A percentile compares a stretch with the other conserved stretches of the same genome.
Conservation (phyloP, 352 stramenopile species). For the Stephanocyclus meneghinianus region DNA sequence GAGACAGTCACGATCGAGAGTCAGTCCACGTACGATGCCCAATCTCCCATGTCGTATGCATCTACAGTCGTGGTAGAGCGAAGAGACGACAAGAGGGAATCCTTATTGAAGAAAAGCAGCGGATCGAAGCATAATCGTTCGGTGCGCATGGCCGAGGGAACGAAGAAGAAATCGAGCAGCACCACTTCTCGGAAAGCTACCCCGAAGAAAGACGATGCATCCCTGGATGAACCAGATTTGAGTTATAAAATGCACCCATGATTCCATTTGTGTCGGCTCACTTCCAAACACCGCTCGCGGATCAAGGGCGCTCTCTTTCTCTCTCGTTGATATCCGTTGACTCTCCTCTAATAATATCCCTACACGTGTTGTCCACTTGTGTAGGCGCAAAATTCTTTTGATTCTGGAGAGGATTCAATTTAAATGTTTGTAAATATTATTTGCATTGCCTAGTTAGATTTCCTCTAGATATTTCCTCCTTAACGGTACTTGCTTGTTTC, state of each 20-base stretch:
- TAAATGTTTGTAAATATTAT: too few species aligned
- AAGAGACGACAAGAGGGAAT: conserved; percentile 4
- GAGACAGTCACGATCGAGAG: not conserved
- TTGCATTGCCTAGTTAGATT: too few species aligned
- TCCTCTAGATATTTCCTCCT: too few species aligned
- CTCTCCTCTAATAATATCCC: too few species aligned
- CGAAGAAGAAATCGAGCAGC: not conserved
- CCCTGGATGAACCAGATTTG: not conserved
- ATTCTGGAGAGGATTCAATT: too few species aligned
- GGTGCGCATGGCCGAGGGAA: not conserved
- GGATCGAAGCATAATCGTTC: not conserved
- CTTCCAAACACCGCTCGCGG: too few species aligned
- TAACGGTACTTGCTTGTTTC: too few species aligned
- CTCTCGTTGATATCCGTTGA: too few species aligned
- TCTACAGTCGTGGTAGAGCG: not conserved
- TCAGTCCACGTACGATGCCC: conserved; percentile 1
- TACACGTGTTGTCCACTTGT: too few species aligned
- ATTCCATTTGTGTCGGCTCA: not conserved
- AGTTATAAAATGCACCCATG: conserved; percentile 18
- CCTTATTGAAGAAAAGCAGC: not conserved
- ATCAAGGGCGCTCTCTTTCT: too few species aligned
- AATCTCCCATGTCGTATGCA: not conserved
- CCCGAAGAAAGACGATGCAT: not conserved
- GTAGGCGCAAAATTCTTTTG: too few species aligned
- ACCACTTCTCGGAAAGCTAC: too few species aligned